phyloP scores from a whole-genome alignment of 768 basidiomycete species.

The Trametes cingulata region DNA sequence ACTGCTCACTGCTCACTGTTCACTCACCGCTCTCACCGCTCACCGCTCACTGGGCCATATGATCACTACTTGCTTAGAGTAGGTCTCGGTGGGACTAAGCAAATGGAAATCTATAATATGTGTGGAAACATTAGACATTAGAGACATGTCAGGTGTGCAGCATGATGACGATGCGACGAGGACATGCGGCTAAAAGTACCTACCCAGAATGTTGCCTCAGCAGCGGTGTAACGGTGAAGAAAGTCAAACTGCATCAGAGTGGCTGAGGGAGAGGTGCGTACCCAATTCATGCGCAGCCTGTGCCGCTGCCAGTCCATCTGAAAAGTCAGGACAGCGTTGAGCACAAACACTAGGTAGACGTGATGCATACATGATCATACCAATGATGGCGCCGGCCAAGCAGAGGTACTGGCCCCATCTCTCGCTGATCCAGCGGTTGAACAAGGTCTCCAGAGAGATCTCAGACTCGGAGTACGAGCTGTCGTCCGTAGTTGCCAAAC shows the following conservation, averaged over 20 bases:
- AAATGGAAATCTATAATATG: too few relatives aligned
- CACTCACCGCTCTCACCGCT: too few relatives aligned
- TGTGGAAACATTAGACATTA: slow-evolving; percentile 1
- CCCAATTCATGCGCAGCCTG: slow-evolving; percentile 93
- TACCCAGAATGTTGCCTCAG: slow-evolving; percentile 44
- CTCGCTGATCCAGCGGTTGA: slow-evolving; percentile 97
- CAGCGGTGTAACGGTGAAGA: not conserved
- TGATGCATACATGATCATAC: slow-evolving; percentile 67
- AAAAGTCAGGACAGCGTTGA: slow-evolving; percentile 10
- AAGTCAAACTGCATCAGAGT: slow-evolving; percentile 60
- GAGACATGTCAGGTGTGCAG: slow-evolving; percentile 7
- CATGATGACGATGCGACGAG: slow-evolving; percentile 3
- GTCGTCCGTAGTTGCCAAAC: slow-evolving; percentile 97
- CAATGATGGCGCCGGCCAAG: slow-evolving; percentile 97
- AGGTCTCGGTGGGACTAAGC: too few relatives aligned
- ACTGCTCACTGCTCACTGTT: too few relatives aligned
- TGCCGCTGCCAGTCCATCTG: slow-evolving; percentile 97
- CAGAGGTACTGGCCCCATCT: slow-evolving; percentile 99
- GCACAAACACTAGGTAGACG: not conserved
- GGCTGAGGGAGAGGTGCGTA: slow-evolving; percentile 85
- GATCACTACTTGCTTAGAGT: too few relatives aligned
- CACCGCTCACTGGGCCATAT: too few relatives aligned
- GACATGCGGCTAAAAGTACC: slow-evolving; percentile 13
- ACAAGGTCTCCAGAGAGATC: slow-evolving; percentile 95
- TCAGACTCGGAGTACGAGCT: slow-evolving; percentile 98